A percentile compares a stretch with the other conserved stretches of the same genome.
phyloP scores from a whole-genome alignment of 2,329 filamentous ascomycete species.

The Fonsecaea multimorphosa region DNA sequence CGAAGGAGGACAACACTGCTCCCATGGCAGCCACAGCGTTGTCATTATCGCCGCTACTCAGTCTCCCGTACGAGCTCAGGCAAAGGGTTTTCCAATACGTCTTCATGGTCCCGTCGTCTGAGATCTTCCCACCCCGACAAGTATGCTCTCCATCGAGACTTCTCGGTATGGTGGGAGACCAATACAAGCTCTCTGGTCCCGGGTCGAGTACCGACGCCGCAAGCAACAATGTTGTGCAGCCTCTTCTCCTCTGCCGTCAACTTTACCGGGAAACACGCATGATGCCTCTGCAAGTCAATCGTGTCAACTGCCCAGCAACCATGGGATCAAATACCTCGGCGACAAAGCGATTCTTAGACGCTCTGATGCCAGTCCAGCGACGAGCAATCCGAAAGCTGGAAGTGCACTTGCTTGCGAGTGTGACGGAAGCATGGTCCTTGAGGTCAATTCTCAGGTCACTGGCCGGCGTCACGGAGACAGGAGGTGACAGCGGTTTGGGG shows the following conservation, averaged over 20 bases:
- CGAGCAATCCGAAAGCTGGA: slow-evolving; percentile 15
- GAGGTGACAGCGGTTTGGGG: background rate
- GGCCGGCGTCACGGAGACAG: slow-evolving; percentile 4
- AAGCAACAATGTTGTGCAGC: slow-evolving; percentile 7
- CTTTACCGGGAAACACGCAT: slow-evolving; percentile 19
- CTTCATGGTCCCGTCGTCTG: background rate
- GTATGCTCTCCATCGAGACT: background rate
- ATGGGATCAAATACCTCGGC: slow-evolving; percentile 19
- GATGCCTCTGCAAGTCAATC: slow-evolving; percentile 25
- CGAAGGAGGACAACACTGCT: background rate
- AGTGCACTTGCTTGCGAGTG: slow-evolving; percentile 18
- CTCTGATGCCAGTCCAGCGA: slow-evolving; percentile 9
- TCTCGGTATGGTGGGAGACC: slow-evolving; percentile 4
- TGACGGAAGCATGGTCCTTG: slow-evolving; percentile 20
- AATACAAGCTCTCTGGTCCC: background rate
- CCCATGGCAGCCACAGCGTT: background rate
- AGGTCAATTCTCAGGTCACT: slow-evolving; percentile 16
- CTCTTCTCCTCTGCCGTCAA: slow-evolving; percentile 18
- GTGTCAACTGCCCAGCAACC: slow-evolving; percentile 3
- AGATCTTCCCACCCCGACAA: slow-evolving; percentile 10
- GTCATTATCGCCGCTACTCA: slow-evolving; percentile 8
- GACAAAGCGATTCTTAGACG: slow-evolving; percentile 19
- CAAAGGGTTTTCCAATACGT: slow-evolving; percentile 19
- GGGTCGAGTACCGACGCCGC: background rate
- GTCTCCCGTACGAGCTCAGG: slow-evolving; percentile 20